Base-by-base conservation (phyloP, 2,329 filamentous ascomycete species). In the Ceratocystis papillata region DNA sequence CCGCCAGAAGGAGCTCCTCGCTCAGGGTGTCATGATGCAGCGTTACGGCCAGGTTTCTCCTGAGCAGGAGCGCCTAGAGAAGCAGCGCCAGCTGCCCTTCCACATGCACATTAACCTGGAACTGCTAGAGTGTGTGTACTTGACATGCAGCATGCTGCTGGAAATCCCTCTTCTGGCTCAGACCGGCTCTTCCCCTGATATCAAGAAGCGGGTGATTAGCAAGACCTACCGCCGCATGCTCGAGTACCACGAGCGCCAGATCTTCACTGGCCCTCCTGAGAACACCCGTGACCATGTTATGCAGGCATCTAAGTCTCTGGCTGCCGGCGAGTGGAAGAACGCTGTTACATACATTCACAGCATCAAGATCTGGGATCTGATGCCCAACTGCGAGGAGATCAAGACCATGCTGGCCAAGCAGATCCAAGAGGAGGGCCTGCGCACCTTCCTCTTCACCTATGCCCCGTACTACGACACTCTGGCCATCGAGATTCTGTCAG, bases 91-190 rank as follows among this genome's bases (percentile, higher is more conserved):
- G 79, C 84, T 99, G 71, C 94, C 94, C 46, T 99, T 99, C 87
- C 94, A 99, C 81, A 96, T 99, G 91, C 94, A 99, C 83, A 99
- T 99, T 82, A 99, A 99, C 81, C 84, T 99, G 64, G 94, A 99
- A 77, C 85, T 99, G 65, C 84, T 99, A 48, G 94, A 99, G 80
- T 97, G 94, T 74, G 93, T 97, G 69, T 99, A 99, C 80, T 84
- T 99, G 68, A 97, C 94, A 63, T 97, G 93, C 81, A 96, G 91
- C 79, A 99, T 99, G 94, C 88, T 99, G 70, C 85, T 99, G 67
- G 94, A 99, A 80, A 97, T 99, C 69, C 94, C 94, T 68, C 87
- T 97, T 60, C 87, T 99, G 71, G 95, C 94, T 62, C 94, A 97
- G 78, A 95, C 93, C 45, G 94, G 94, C 70, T 97, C 93, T 6